Percentiles rank a stretch among this genome's conserved stretches.
These are phyloP conservation scores for Actinidia chinensis DNA, from an alignment of 179 eudicot species.

Conservation along the genomic window DNA sequence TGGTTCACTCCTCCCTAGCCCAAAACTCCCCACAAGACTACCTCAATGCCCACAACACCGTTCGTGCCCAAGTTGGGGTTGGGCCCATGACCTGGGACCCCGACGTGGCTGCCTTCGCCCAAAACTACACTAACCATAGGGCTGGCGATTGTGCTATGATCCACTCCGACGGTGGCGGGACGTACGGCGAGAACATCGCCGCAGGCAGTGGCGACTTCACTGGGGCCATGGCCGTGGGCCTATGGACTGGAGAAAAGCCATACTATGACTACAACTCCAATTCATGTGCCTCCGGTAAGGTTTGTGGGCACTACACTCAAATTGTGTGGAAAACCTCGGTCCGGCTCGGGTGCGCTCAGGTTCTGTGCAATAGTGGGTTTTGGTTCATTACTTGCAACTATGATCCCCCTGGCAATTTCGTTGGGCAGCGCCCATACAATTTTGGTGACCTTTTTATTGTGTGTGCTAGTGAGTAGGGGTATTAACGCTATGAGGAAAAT, in stretches of 20 bases:
- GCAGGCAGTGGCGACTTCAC: slow-evolving; percentile 29
- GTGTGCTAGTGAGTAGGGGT: too few species aligned
- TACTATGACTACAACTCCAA: slow-evolving; percentile 35
- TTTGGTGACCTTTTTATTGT: background rate
- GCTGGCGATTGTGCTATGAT: slow-evolving; percentile 34
- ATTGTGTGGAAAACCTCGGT: slow-evolving; percentile 53
- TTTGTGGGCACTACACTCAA: slow-evolving; percentile 56
- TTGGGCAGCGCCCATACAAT: slow-evolving; percentile 37
- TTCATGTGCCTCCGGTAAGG: slow-evolving; percentile 31
- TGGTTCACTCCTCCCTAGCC: too few species aligned
- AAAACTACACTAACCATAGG: slow-evolving; percentile 35
- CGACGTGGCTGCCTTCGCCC: slow-evolving; percentile 36
- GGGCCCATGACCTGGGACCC: slow-evolving; percentile 37
- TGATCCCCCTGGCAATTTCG: slow-evolving; percentile 44
- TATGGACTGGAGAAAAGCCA: slow-evolving; percentile 40
- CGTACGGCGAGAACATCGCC: slow-evolving; percentile 56
- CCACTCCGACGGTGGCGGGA: slow-evolving; percentile 32
- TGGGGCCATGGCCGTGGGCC: slow-evolving; percentile 33
- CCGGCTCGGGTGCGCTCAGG: slow-evolving; percentile 54
- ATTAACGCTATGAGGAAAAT: too few species aligned
- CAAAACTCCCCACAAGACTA: slow-evolving; percentile 36
- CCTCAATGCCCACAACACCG: slow-evolving; percentile 27
- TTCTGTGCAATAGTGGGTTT: slow-evolving; percentile 38
- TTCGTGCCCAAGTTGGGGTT: slow-evolving; percentile 38
- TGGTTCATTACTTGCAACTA: slow-evolving; percentile 54